phyloP scores from a whole-genome alignment of 352 stramenopile genomes.

The Phytopythium mirpurense region DNA sequence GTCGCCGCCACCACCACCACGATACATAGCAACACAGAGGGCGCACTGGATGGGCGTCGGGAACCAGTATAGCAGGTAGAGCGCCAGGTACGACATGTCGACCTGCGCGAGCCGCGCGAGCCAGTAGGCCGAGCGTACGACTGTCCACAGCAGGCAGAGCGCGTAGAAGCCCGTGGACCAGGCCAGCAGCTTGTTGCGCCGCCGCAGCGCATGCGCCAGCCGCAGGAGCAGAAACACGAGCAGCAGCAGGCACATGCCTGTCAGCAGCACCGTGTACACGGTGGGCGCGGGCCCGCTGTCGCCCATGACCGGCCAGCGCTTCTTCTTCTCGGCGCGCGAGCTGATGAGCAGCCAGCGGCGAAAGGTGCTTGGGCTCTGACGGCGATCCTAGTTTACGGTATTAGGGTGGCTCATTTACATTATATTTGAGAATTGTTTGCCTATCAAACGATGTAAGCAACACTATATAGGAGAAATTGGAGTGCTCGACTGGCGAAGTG shows the following conservation, averaged over 20 bases:
- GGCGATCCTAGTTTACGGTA: neutral
- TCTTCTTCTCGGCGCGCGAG: no score
- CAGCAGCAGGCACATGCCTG: conserved; percentile 66
- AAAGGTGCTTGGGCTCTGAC: no score
- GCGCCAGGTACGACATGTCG: conserved; percentile 71
- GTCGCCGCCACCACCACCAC: no score
- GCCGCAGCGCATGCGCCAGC: conserved; percentile 56
- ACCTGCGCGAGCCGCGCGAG: conserved; percentile 74
- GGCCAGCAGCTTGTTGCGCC: conserved; percentile 81
- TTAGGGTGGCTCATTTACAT: no score
- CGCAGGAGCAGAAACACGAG: conserved; percentile 69
- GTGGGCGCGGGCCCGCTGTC: conserved; percentile 45
- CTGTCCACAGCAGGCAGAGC: conserved; percentile 78
- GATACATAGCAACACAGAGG: no score
- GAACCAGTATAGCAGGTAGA: conserved; percentile 86
- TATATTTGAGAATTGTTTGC: no score
- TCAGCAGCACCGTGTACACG: conserved; percentile 75
- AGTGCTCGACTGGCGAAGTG: no score
- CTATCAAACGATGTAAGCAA: no score
- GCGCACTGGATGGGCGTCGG: conserved; percentile 76
- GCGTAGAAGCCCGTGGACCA: conserved; percentile 82
- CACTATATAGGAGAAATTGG: no score
- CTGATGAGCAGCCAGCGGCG: no score
- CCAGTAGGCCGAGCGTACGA: conserved; percentile 79
- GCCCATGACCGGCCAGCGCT: conserved; percentile 15